phyloP scores from a whole-genome alignment of 2,329 filamentous ascomycete species.

The Verticillium isaacii region DNA sequence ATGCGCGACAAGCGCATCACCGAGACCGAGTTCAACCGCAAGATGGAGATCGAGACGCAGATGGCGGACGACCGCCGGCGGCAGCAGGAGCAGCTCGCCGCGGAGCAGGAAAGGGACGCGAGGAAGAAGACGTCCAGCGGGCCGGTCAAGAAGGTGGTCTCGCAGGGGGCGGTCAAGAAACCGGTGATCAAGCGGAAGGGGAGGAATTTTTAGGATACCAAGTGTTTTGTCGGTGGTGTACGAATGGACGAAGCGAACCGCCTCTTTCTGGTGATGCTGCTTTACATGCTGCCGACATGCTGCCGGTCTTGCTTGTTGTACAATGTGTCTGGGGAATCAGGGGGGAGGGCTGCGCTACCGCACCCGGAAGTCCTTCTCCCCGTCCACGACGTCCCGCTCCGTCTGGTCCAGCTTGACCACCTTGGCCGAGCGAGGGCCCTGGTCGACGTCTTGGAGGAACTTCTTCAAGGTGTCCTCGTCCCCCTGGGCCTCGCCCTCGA shows the following conservation, averaged over 20 bases:
- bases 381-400: constrained; percentile 59
- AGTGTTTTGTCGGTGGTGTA: not conserved
- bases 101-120: constrained; percentile 40
- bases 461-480: constrained; percentile 57
- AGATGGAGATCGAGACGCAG: constrained; percentile 88
- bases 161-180: constrained; percentile 58
- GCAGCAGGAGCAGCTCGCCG: constrained; percentile 52
- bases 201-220: constrained; percentile 39
- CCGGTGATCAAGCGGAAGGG: constrained; percentile 53
- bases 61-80: constrained; percentile 81
- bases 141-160: constrained; percentile 50
- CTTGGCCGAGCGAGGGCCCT: constrained; percentile 66
- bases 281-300: not conserved
- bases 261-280: not conserved
- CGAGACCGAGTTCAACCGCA: constrained; percentile 86
- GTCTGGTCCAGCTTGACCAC: constrained; percentile 72
- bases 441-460: constrained; percentile 70
- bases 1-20: constrained; percentile 79
- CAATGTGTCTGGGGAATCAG: not conserved
- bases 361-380: constrained; percentile 63
- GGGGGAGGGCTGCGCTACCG: constrained; percentile 16
- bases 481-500: constrained; percentile 86
- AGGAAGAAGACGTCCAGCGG: constrained; percentile 33
- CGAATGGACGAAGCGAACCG: not conserved
- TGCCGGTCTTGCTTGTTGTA: not conserved